A percentile compares a stretch with the other conserved stretches of the same genome.
These are phyloP conservation scores for Aspergillus ochraceus DNA, from an alignment of 2,329 filamentous ascomycete species.

Conservation along the genomic window DNA sequence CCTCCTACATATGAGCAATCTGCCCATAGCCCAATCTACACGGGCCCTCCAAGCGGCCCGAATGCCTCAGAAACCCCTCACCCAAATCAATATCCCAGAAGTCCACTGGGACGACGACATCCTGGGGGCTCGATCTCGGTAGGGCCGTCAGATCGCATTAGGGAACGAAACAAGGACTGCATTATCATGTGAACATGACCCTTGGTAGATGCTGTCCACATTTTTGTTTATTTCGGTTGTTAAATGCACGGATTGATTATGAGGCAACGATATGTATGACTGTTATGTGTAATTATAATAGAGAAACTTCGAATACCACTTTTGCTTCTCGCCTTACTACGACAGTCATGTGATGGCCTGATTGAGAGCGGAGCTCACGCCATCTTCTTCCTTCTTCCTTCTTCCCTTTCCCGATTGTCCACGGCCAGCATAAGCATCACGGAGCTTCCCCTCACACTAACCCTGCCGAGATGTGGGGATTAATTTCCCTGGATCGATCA, in stretches of 20 bases:
- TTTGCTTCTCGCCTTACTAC: not conserved
- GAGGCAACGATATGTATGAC: slow-evolving; percentile 2
- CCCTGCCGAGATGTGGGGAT: not conserved
- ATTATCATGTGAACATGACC: slow-evolving; percentile 39
- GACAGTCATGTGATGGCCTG: not conserved
- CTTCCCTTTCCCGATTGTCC: not conserved
- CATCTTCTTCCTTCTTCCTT: not conserved
- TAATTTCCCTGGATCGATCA: no score
- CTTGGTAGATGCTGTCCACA: not conserved
- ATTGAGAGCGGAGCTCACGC: not conserved
- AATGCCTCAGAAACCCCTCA: slow-evolving; percentile 26
- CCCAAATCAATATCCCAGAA: slow-evolving; percentile 21
- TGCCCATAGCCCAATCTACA: slow-evolving; percentile 56
- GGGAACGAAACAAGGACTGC: slow-evolving; percentile 44
- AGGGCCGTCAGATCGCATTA: slow-evolving; percentile 19
- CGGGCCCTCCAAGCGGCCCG: slow-evolving; percentile 48
- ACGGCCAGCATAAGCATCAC: not conserved
- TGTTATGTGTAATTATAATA: not conserved
- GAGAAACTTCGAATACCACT: not conserved
- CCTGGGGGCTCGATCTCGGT: slow-evolving; percentile 12
- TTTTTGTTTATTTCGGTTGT: not conserved
- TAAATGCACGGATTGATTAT: not conserved
- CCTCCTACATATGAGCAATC: slow-evolving; percentile 68
- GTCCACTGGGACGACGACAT: slow-evolving; percentile 16
- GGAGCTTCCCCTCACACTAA: not conserved